A percentile compares a stretch with the other conserved stretches of the same genome.
Evolutionary conservation across 495 filamentous ascomycete genomes (phyloP).

Genomic region (Delitschia confertaspora): DNA sequence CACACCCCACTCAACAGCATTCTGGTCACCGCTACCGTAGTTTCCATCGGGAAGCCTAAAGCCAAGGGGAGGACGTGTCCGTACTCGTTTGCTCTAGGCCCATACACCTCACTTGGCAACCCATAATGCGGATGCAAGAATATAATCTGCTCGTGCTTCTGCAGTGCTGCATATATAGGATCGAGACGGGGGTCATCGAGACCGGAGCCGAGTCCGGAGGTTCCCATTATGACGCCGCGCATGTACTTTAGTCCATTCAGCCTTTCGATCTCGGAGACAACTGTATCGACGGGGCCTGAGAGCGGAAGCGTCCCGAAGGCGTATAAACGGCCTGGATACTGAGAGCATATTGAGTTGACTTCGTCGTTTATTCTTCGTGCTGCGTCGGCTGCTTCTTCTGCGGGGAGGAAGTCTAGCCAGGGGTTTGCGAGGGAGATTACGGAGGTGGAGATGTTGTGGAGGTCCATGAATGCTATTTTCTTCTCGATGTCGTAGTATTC

Average conservation of each 20-base stretch:
- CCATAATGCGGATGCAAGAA: conserved; percentile 96
- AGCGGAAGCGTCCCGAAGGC: conserved; percentile 78
- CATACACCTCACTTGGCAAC: conserved; percentile 69
- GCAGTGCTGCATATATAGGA: conserved; percentile 59
- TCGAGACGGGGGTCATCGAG: conserved; percentile 70
- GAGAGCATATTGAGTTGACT: conserved; percentile 56
- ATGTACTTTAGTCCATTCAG: conserved; percentile 55
- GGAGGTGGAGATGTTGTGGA: conserved; percentile 69
- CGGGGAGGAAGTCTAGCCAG: conserved; percentile 80
- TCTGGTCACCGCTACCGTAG: conserved; percentile 79
- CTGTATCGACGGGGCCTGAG: conserved; percentile 50
- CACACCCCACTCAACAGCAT: conserved; percentile 83
- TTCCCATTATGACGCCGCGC: conserved; percentile 80
- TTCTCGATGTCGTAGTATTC: conserved; percentile 62
- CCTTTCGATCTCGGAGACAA: conserved; percentile 57
- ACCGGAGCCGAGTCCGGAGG: conserved; percentile 68
- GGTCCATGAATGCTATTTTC: conserved; percentile 82
- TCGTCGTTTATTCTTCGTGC: conserved; percentile 67
- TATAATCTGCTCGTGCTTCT: conserved; percentile 52
- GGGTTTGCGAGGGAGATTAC: conserved; percentile 90
- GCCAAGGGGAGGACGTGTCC: conserved; percentile 84
- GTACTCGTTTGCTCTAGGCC: conserved; percentile 59
- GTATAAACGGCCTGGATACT: conserved; percentile 54
- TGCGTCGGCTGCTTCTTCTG: conserved; percentile 50
- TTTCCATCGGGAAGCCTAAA: conserved; percentile 87